Base-by-base conservation (phyloP, 768 basidiomycete species). In the Tulasnella sp. region DNA sequence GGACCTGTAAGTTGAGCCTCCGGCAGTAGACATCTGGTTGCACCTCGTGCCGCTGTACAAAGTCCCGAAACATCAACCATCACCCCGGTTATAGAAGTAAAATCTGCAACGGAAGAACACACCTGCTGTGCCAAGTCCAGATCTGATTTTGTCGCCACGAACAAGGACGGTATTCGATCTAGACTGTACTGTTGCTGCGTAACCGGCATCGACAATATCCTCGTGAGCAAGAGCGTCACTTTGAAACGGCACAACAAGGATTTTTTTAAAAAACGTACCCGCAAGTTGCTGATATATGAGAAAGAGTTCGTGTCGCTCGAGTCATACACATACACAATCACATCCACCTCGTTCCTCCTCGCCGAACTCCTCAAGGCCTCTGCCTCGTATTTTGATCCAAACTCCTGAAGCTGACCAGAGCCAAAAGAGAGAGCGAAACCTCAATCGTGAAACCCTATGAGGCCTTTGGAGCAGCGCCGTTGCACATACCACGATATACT, bases 231-330 rank as follows among this genome's bases (percentile, higher is more conserved):
- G 19, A 43, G 42, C 19, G 42, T 19, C 12, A 19, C 42, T 19
- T 43, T n/a, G n/a, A n/a, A n/a, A n/a, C n/a, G n/a, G n/a, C n/a
- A n/a, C n/a, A n/a, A 24, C 9, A 17, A 4, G 17, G 30, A n/a
- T n/a, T n/a, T n/a, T n/a, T 2, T 42, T 19, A 41, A 43, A 65
- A 29, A 12, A n/a, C 44, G 72, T 80, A 94, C 92, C 70, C 94
- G 81, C 66, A 97, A 74, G 73, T 94, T 96, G 66, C 91, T 93
- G 70, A 99, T 92, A 72, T 98, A 96, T 49, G 91, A 93, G 70
- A 99, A 99, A 9, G 92, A 96, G 72, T 99, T 98, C 42, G 94
- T 97, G 69, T 99, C 94, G 68, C 90, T 92, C 49, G 93, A 97
- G 72, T 99, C 94, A 67, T 97, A 84, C 30, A 97, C 92, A 68